These are phyloP conservation scores for Blastosporella zonata DNA, from an alignment of 1,284 basidiomycete species.

Conservation along the genomic window DNA sequence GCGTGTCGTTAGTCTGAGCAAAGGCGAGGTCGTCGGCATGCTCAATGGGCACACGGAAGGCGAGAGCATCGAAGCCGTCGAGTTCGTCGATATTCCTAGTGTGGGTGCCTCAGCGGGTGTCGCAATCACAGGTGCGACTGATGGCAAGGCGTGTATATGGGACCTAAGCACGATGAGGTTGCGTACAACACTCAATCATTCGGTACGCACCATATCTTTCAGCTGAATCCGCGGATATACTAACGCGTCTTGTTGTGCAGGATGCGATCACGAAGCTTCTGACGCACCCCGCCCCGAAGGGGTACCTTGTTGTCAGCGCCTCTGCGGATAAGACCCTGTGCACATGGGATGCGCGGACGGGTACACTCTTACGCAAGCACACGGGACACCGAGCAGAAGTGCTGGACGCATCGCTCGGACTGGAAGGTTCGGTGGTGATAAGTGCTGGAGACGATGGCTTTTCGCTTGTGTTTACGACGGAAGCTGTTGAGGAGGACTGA, in stretches of 20 bases:
- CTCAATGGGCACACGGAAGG: slow-evolving; percentile 85
- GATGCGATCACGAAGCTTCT: slow-evolving; percentile 85
- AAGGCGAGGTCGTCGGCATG: slow-evolving; percentile 79
- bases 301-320: slow-evolving; percentile 76
- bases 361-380: slow-evolving; percentile 75
- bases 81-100: slow-evolving; percentile 79
- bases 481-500: slow-evolving; percentile 35
- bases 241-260: slow-evolving; percentile 38
- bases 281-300: slow-evolving; percentile 68
- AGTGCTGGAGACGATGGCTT: slow-evolving; percentile 86
- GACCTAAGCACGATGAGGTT: slow-evolving; percentile 84
- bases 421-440: slow-evolving; percentile 65
- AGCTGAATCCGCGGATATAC: slow-evolving; percentile 8
- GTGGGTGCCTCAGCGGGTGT: slow-evolving; percentile 58
- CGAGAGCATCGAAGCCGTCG: slow-evolving; percentile 88
- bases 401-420: slow-evolving; percentile 72
- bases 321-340: slow-evolving; percentile 85
- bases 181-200: slow-evolving; percentile 76
- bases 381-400: slow-evolving; percentile 85
- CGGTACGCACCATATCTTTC: slow-evolving; percentile 45
- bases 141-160: slow-evolving; percentile 94
- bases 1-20: slow-evolving; percentile 82
- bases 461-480: slow-evolving; percentile 76
- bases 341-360: slow-evolving; percentile 93
- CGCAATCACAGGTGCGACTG: slow-evolving; percentile 87